Evolutionary conservation across 129 eudicot genomes (phyloP).

Genomic region (Sambucus nigra): DNA sequence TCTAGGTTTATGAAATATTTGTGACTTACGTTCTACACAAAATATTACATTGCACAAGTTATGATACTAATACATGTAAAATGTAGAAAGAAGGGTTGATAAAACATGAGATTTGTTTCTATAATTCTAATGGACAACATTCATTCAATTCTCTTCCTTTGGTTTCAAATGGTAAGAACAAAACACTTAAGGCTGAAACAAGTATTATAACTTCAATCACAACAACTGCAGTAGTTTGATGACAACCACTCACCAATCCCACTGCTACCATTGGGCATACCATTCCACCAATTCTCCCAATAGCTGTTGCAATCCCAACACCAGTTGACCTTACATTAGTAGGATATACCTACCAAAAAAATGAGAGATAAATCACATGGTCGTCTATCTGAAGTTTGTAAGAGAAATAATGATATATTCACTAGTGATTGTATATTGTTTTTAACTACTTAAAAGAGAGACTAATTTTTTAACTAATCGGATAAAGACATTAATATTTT

Average conservation of each 20-base stretch:
- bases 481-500: too few relatives aligned
- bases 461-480: too few relatives aligned
- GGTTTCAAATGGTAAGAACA: conserved; percentile 60
- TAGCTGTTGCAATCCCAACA: conserved; percentile 55
- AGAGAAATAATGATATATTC: neutral
- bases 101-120: too few relatives aligned
- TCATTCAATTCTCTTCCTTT: conserved; percentile 38
- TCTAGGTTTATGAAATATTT: too few relatives aligned
- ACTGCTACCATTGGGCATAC: conserved; percentile 67
- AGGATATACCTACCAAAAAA: conserved; percentile 46
- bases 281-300: conserved; percentile 76
- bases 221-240: conserved; percentile 43
- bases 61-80: too few relatives aligned
- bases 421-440: too few relatives aligned
- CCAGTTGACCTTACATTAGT: conserved; percentile 55
- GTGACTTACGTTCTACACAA: too few relatives aligned
- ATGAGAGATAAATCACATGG: neutral
- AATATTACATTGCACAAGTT: too few relatives aligned
- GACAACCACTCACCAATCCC: conserved; percentile 45
- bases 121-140: too few relatives aligned
- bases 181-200: conserved; percentile 29
- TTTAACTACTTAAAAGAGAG: too few relatives aligned
- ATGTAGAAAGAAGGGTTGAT: too few relatives aligned
- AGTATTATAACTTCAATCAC: conserved; percentile 43
- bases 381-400: neutral